Evolutionary conservation across 768 basidiomycete species (phyloP), one percentile per base, ranked within the genome.

Genomic region (Harrya chromipes): DNA sequence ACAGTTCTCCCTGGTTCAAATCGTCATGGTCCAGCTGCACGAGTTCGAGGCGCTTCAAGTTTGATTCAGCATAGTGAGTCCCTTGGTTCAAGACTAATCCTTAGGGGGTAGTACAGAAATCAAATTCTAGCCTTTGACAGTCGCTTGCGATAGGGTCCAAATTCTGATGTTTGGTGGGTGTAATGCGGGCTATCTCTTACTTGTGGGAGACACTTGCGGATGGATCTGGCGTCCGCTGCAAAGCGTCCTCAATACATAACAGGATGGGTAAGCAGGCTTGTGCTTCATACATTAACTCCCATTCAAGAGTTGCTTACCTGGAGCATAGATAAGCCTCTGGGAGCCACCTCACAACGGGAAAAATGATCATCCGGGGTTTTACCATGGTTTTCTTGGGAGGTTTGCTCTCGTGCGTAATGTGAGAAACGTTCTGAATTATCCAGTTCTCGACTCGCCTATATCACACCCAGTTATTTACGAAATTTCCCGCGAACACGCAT

Each of bases 391-490:
- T 33, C 46, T 43, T 40, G 56, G 26, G 54, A 47, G 29, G 3
- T 17, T 40, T 35, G 27, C 19, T 47, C 44, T 37, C 19, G 24
- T 21, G 35, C 14, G 14, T 21, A 46, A 46, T 54, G 62, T 67
- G 61, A 50, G 61, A 68, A 62, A 61, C 26, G 21, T 29, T 37
- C 59, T 40, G 40, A 43, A 55, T 42, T 57, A 46, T 55, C 48
- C 24, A 19, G 45, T 40, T 53, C 42, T 54, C 26, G 51, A 47
- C 37, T 57, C 54, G 52, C 51, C 48, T 61, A 36, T 50, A 45
- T 39, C 39, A 53, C 43, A 20, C 49, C 31, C 37, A 52, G 40
- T 34, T 43, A 48, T 59, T 52, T 49, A 46, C 43, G 39, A 55
- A 40, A 46, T n/a, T 41, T 50, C 49, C 52, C 52, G 51, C 46